A percentile compares a stretch with the other conserved stretches of the same genome.
Conservation (phyloP, 1,284 basidiomycete genomes). For the Cryptococcus hybrid region DNA sequence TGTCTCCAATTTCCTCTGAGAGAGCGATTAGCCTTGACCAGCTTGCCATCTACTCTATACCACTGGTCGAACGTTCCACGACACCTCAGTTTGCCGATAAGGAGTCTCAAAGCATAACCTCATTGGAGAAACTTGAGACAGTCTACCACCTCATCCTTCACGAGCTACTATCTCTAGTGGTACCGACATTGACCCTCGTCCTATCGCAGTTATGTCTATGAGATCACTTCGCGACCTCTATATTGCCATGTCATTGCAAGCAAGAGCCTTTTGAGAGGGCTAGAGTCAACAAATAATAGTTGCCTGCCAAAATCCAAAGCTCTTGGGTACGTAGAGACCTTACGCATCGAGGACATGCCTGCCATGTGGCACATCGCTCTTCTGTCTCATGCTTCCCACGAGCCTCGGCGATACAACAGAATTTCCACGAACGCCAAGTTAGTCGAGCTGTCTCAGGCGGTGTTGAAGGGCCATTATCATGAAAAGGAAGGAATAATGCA, state of each 20-base stretch:
- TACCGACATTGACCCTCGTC: neutral
- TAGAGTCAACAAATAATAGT: neutral
- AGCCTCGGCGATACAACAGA: neutral
- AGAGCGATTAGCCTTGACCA: too few species aligned
- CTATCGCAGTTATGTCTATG: neutral
- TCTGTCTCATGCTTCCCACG: neutral
- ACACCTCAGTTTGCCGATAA: too few species aligned
- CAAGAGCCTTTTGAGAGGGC: neutral
- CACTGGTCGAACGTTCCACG: too few species aligned
- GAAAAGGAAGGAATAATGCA: neutral
- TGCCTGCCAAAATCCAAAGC: neutral
- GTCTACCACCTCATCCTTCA: neutral
- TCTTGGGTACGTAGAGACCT: neutral
- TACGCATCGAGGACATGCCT: neutral
- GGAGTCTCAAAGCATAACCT: too few species aligned
- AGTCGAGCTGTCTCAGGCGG: neutral
- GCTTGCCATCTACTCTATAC: too few species aligned
- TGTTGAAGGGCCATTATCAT: neutral
- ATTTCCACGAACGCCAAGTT: neutral
- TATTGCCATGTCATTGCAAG: neutral
- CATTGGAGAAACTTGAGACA: too few species aligned
- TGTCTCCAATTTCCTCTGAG: too few species aligned
- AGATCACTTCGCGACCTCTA: neutral
- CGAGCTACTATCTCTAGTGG: neutral
- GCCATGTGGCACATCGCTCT: neutral